Percentiles rank a stretch among this genome's conserved stretches.
Evolutionary conservation across 306 rosid genomes (phyloP).

Genomic region (Morella rubra): DNA sequence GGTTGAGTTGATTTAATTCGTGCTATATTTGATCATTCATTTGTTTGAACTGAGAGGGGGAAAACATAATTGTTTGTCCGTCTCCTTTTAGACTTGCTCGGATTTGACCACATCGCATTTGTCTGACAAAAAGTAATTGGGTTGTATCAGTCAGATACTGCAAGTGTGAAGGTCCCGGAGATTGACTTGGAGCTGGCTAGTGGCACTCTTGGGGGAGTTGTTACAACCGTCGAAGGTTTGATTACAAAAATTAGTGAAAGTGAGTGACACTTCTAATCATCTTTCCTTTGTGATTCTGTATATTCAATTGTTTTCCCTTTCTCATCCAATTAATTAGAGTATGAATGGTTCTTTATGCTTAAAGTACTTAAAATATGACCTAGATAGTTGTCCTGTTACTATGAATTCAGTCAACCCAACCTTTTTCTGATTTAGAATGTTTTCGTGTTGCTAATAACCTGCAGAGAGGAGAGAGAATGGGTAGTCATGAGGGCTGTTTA

Average conservation of each 20-base stretch:
- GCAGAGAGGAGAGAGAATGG: too few species aligned
- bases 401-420: background rate
- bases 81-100: background rate
- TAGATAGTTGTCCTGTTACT: background rate
- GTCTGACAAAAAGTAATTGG: conserved; percentile 25
- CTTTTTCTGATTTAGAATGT: background rate
- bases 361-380: background rate
- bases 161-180: conserved; percentile 52
- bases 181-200: conserved; percentile 86
- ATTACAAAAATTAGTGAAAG: conserved; percentile 54
- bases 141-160: conserved; percentile 53
- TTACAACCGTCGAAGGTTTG: conserved; percentile 88
- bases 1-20: background rate
- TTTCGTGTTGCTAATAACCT: background rate
- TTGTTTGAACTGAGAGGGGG: background rate
- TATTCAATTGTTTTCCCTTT: background rate
- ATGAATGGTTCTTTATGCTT: background rate
- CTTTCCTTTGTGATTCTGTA: background rate
- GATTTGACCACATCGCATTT: conserved; percentile 3
- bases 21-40: background rate
- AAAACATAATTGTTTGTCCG: background rate
- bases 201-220: conserved; percentile 63
- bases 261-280: conserved; percentile 31
- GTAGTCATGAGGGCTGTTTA: too few species aligned
- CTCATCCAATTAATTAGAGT: background rate